Base-by-base conservation (phyloP, 768 basidiomycete genomes). In the Lactifluus pinguis region DNA sequence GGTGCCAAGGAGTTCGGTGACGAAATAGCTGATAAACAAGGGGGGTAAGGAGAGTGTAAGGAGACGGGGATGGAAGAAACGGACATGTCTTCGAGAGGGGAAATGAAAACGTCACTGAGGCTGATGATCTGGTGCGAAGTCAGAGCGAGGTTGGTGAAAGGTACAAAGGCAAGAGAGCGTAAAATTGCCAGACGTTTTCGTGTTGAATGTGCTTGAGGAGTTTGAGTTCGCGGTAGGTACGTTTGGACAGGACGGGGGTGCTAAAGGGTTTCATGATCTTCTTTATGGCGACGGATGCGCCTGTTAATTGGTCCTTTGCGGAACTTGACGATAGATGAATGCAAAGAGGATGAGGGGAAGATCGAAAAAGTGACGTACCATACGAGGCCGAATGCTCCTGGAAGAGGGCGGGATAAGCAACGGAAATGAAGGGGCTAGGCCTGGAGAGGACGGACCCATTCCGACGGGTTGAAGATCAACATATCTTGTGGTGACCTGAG, bases 211-310 rank as follows among this genome's bases (percentile, higher is more conserved):
- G 95, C 76, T 98, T 98, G 71, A 99, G 81, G 45, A 99, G 81
- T 76, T 99, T 99, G 69, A 99, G 82, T 76, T 99, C 97, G 63
- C 97, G 83, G 74, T 98, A 98, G 1, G 97, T 99, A 65, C 97
- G 81, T 76, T 98, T 98, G 74, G 87, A 88, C 68, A 99, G 80
- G n/a, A 99, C 97, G 19, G 97, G 95, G 6, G 97, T 98, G 72
- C 89, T 91, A 77, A 99, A 99, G 7, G 97, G 97, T 74, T 99
- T 99, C 95, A 98, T 98, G 79, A 98, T 99, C 85, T 98, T 98
- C 84, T 99, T 99, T 79, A 99, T 95, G 69, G 97, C 97, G 59
- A 95, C 95, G 17, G 92, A 89, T 49, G 92, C 83, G 45, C 85
- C 89, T 9, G 93, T 95, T 57, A 98, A 83, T 74, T 98, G 95